Conservation (phyloP, 116 monocot species). For the Cymodocea nodosa region DNA sequence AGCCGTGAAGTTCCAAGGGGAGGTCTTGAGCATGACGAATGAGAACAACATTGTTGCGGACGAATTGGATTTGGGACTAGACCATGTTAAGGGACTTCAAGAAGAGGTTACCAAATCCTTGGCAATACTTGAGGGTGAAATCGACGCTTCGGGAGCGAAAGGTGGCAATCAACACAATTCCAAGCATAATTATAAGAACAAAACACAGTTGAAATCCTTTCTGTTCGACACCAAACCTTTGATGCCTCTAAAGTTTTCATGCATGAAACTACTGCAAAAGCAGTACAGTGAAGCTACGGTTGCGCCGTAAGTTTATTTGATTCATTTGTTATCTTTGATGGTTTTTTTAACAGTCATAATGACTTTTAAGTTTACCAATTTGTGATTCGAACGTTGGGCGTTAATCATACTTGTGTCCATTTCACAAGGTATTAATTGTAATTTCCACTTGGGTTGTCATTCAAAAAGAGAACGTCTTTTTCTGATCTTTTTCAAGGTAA, state of each 20-base stretch:
- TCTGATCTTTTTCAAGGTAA: too few relatives aligned
- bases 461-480: too few relatives aligned
- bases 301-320: constrained; percentile 4
- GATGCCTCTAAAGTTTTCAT: constrained; percentile 45
- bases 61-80: constrained; percentile 48
- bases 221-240: constrained; percentile 46
- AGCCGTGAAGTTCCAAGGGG: constrained; percentile 82
- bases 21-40: constrained; percentile 65
- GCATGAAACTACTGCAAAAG: constrained; percentile 61
- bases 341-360: too few relatives aligned
- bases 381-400: too few relatives aligned
- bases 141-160: not conserved
- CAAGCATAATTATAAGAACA: constrained; percentile 16
- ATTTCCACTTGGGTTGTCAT: too few relatives aligned
- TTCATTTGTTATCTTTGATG: too few relatives aligned
- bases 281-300: constrained; percentile 27
- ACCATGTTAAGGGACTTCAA: constrained; percentile 45
- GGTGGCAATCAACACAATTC: constrained; percentile 7
- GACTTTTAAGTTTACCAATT: too few relatives aligned
- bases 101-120: constrained; percentile 37
- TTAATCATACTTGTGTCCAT: too few relatives aligned
- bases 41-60: constrained; percentile 77
- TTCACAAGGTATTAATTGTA: too few relatives aligned
- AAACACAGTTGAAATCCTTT: constrained; percentile 46
- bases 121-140: constrained; percentile 11